Base-by-base conservation (phyloP, 495 filamentous ascomycete genomes). In the Antarctomyces pellizariae region DNA sequence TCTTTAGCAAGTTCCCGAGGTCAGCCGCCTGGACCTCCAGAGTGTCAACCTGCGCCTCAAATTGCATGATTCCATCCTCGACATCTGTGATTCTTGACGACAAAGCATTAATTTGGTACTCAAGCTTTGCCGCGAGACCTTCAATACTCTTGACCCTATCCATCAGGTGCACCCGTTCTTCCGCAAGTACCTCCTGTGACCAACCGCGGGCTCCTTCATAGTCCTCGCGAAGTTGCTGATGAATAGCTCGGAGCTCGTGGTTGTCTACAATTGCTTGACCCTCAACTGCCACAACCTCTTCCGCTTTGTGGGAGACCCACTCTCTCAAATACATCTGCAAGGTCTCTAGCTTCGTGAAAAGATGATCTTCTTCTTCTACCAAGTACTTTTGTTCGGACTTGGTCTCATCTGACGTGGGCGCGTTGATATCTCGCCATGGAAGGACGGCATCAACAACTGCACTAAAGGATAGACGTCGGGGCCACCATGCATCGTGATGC, bases 91-190 rank as follows among this genome's bases (percentile, higher is more conserved):
- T 74, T 40, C 77, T 80, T 11, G 70, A 71, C 25, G 73, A 59
- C 13, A 97, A 53, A 13, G 67, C 73, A 27, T 67, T 64, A 18
- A 95, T 64, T 51, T 97, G 89, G 45, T 97, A 97, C 40, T 97
- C 84, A 33, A 97, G 56, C 56, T 84, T 86, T 12, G 78, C 77
- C 4, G 70, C 69, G 22, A 92, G 54, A 12, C 70, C 54, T 43
- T 92, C 89, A 11, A 93, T 62, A 33, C 80, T 76, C 43, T 71
- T 75, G 30, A 89, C 58, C 16, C 57, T 59, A 32, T 92, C 86
- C 15, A 57, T 67, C 26, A 90, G 50, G 15, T 61, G 50, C 16
- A 56, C 50, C 15, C 66, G 58, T 51, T 89, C 72, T 16, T 71
- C 63, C 1, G 54, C 54, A 5, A 90, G 42, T 12, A 77, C 50